These are phyloP conservation scores for Gaertneriomyces semiglobifer DNA, from an alignment of 192 early-diverging fungal species.

Conservation along the genomic window DNA sequence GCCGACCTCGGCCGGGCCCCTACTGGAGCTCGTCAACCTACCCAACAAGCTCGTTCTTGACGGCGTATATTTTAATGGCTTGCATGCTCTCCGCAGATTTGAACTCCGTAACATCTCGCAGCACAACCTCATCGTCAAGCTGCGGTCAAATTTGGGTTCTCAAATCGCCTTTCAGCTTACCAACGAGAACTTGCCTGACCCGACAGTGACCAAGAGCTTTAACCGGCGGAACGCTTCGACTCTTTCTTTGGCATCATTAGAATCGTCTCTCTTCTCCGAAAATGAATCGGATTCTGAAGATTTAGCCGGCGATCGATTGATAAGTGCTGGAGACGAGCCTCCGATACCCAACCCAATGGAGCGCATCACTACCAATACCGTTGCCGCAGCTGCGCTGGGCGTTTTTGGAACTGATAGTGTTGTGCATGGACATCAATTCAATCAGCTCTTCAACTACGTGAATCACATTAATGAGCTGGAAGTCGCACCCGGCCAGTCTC, in stretches of 20 bases:
- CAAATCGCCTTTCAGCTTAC: slow-evolving; percentile 82
- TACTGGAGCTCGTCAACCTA: slow-evolving; percentile 36
- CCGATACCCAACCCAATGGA: neutral
- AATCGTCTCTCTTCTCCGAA: slow-evolving; percentile 26
- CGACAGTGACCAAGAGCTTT: neutral
- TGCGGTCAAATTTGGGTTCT: slow-evolving; percentile 71
- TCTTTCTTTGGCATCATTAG: too few species aligned
- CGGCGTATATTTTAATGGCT: slow-evolving; percentile 78
- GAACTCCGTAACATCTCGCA: slow-evolving; percentile 67
- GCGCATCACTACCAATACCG: slow-evolving; percentile 61
- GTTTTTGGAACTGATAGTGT: slow-evolving; percentile 30
- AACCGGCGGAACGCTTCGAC: slow-evolving; percentile 12
- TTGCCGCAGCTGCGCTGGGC: slow-evolving; percentile 53
- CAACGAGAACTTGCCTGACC: slow-evolving; percentile 75
- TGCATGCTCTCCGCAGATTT: slow-evolving; percentile 71
- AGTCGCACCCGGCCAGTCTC: slow-evolving; percentile 63
- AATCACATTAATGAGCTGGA: slow-evolving; percentile 70
- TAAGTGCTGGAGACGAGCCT: neutral
- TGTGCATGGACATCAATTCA: slow-evolving; percentile 61
- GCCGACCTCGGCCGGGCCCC: slow-evolving; percentile 2
- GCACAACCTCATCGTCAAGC: slow-evolving; percentile 60
- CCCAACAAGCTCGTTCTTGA: slow-evolving; percentile 63
- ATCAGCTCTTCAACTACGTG: slow-evolving; percentile 92
- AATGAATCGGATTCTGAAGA: slow-evolving; percentile 74
- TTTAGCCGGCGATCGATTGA: neutral